Evolutionary conservation across 345 rosid genomes (phyloP).

Genomic region (Isatis tinctoria): DNA sequence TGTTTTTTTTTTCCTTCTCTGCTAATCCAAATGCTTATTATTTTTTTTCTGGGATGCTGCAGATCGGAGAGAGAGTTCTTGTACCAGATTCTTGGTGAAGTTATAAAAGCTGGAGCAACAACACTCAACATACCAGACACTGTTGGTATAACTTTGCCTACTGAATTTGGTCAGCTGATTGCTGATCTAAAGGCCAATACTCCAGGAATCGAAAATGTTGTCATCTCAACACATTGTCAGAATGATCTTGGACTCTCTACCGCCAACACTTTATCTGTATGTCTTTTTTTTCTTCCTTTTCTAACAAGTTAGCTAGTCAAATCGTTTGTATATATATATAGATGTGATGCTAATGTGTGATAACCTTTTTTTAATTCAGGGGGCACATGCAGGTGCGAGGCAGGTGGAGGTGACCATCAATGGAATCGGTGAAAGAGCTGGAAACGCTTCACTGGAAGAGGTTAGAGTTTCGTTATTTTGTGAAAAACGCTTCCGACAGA

Average conservation of each 20-base stretch:
- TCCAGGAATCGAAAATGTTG: conserved; percentile 76
- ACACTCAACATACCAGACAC: conserved; percentile 95
- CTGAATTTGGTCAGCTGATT: conserved; percentile 78
- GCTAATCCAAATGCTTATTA: too few relatives aligned
- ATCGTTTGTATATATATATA: too few relatives aligned
- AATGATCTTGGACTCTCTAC: conserved; percentile 99
- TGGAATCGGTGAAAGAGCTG: conserved; percentile 99
- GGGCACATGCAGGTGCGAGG: conserved; percentile 87
- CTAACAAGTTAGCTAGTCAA: not conserved
- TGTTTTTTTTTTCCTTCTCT: too few relatives aligned
- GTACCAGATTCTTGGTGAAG: conserved; percentile 82
- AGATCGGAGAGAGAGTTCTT: conserved; percentile 88
- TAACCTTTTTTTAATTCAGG: conserved; percentile 45
- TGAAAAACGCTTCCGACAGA: not conserved
- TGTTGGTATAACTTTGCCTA: conserved; percentile 80
- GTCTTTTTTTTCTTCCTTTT: not conserved
- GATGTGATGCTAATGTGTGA: too few relatives aligned
- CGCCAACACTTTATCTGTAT: conserved; percentile 89
- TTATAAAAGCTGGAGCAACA: conserved; percentile 93
- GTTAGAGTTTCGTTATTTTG: conserved; percentile 23
- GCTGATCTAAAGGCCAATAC: conserved; percentile 89
- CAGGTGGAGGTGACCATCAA: conserved; percentile 94
- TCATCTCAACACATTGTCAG: conserved; percentile 95
- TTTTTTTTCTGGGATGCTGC: not conserved
- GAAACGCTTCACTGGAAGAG: conserved; percentile 98